Conservation (phyloP, 768 basidiomycete genomes). For the Lanmaoa rubissima region DNA sequence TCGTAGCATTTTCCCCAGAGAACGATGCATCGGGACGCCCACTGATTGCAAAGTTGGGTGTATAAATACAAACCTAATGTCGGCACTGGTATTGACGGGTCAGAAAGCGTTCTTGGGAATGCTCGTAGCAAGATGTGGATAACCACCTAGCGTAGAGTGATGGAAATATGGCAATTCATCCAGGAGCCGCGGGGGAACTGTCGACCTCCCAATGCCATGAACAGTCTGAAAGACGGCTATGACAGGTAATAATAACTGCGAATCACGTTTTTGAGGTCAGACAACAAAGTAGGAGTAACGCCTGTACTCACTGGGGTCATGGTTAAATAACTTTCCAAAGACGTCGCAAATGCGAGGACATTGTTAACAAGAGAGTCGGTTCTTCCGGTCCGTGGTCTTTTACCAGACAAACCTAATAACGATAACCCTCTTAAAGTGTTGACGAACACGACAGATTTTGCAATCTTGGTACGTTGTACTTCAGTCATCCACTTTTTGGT, state of each 20-base stretch:
- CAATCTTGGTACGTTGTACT: slow-evolving; percentile 19
- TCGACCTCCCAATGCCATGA: slow-evolving; percentile 22
- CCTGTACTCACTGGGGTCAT: slow-evolving; percentile 39
- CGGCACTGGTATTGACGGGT: slow-evolving; percentile 5
- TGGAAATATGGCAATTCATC: slow-evolving; percentile 22
- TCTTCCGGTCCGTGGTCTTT: neutral
- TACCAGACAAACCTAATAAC: slow-evolving; percentile 5
- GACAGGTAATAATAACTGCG: slow-evolving; percentile 46
- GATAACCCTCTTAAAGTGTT: slow-evolving; percentile 15
- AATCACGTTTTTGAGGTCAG: neutral
- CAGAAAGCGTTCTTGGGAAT: neutral
- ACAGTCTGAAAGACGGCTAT: slow-evolving; percentile 27
- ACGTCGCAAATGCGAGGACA: slow-evolving; percentile 42
- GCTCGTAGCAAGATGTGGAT: neutral
- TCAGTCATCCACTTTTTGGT: slow-evolving; percentile 22
- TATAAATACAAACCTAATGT: too few species aligned
- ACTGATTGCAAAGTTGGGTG: too few species aligned
- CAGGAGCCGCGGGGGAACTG: slow-evolving; percentile 16
- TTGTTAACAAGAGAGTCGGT: slow-evolving; percentile 27
- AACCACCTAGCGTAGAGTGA: slow-evolving; percentile 23
- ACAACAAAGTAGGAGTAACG: neutral
- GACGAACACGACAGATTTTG: slow-evolving; percentile 16
- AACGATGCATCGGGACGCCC: too few species aligned
- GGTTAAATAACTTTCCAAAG: slow-evolving; percentile 62
- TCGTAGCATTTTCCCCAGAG: too few species aligned